Evolutionary conservation across 331 rosid genomes (phyloP).

Genomic region (Rhamnella rubrinervis): DNA sequence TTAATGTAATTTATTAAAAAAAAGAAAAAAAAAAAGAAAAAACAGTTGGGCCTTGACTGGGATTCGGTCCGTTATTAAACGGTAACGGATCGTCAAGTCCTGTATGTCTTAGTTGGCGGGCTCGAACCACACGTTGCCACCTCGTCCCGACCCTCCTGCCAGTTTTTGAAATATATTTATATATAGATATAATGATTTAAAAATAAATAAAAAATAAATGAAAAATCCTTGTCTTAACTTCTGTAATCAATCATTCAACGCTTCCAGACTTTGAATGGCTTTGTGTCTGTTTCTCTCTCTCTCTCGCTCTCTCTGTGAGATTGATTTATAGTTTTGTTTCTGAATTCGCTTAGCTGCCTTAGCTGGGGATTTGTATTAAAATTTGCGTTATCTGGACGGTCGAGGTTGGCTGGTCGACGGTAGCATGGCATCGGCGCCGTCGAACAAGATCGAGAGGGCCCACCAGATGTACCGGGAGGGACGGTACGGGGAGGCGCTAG

Average conservation of each 20-base stretch:
- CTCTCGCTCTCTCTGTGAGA: no score
- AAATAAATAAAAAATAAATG: background rate
- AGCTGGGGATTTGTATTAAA: background rate
- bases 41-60: no score
- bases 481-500: constrained; percentile 67
- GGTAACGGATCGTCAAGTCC: background rate
- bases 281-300: background rate
- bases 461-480: constrained; percentile 89
- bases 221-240: background rate
- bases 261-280: background rate
- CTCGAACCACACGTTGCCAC: background rate
- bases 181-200: background rate
- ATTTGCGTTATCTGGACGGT: background rate
- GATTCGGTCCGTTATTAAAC: no score
- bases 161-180: background rate
- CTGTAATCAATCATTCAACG: background rate
- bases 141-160: background rate
- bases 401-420: constrained; percentile 1
- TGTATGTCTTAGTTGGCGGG: background rate
- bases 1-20: no score
- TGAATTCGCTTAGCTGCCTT: background rate
- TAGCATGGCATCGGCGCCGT: constrained; percentile 47
- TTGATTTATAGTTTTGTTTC: background rate
- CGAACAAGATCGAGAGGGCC: constrained; percentile 77
- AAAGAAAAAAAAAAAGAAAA: no score